Conservation (phyloP, 345 rosid species). For the Citrus reticulata region DNA sequence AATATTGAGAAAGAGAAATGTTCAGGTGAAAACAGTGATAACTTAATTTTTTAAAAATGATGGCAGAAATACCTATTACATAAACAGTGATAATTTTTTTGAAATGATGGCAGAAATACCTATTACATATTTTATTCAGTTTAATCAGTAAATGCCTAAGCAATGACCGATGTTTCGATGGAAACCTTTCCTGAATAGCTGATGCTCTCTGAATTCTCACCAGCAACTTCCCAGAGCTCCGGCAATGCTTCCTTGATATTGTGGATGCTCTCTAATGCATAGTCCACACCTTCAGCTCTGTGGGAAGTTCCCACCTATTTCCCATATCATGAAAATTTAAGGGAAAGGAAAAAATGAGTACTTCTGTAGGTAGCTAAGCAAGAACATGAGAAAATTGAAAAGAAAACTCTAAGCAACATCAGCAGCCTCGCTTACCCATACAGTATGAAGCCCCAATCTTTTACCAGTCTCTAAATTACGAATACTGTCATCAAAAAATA, state of each 20-base stretch:
- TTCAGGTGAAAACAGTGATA: background rate
- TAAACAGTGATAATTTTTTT: no score
- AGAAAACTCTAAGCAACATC: no score
- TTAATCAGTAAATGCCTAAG: constrained; percentile 25
- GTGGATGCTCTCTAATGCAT: constrained; percentile 85
- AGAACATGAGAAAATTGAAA: background rate
- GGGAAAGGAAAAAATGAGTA: no score
- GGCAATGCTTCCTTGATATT: constrained; percentile 86
- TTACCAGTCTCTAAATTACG: constrained; percentile 79
- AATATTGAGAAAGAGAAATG: background rate
- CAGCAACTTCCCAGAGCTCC: constrained; percentile 73
- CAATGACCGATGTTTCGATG: constrained; percentile 61
- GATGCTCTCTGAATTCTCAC: constrained; percentile 43
- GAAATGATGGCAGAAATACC: background rate
- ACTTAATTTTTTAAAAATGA: no score
- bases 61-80: no score
- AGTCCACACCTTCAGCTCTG: constrained; percentile 58
- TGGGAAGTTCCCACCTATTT: constrained; percentile 72
- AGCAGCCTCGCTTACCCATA: constrained; percentile 49
- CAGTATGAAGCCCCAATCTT: constrained; percentile 70
- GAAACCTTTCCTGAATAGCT: constrained; percentile 44
- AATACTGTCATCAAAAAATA: constrained; percentile 88
- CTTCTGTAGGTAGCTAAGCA: background rate
- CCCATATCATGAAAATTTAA: background rate
- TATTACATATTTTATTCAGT: background rate